Percentiles rank a stretch among this genome's conserved stretches.
Evolutionary conservation across 2,329 filamentous ascomycete species (phyloP).

Genomic region (Fusarium chlamydosporum): DNA sequence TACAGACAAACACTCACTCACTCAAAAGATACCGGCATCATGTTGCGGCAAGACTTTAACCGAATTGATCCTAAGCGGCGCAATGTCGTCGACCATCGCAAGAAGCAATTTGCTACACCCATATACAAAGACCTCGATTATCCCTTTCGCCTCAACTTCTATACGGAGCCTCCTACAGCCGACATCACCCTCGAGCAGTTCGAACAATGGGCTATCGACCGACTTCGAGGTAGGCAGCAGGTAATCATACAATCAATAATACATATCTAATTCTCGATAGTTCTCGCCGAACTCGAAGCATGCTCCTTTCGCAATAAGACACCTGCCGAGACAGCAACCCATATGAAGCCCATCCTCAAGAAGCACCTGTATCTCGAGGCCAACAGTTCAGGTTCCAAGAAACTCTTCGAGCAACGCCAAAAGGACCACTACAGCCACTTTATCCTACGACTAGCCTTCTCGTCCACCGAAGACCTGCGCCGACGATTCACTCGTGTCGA

Average conservation of each 20-base stretch:
- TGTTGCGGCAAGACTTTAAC: conserved; percentile 67
- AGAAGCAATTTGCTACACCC: conserved; percentile 86
- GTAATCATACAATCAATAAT: rapidly evolving
- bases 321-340: conserved; percentile 81
- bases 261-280: conserved; percentile 58
- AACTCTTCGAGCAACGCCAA: conserved; percentile 80
- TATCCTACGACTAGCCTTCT: conserved; percentile 93
- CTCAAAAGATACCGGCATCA: conserved; percentile 48
- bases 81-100: conserved; percentile 81
- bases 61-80: conserved; percentile 79
- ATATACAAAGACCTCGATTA: conserved; percentile 84
- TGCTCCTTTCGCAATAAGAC: conserved; percentile 95
- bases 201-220: conserved; percentile 97
- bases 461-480: conserved; percentile 89
- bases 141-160: conserved; percentile 91
- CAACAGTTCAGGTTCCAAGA: conserved; percentile 74
- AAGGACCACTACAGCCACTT: conserved; percentile 99
- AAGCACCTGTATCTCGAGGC: conserved; percentile 87
- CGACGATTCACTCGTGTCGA: conserved; percentile 89
- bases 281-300: conserved; percentile 89
- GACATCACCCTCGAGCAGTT: conserved; percentile 98
- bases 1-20: conserved; percentile 12
- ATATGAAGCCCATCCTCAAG: conserved; percentile 88
- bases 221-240: conserved; percentile 76
- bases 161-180: conserved; percentile 86